A percentile compares a stretch with the other conserved stretches of the same genome.
phyloP scores from a whole-genome alignment of 495 filamentous ascomycete genomes.

The Tuber brumale region DNA sequence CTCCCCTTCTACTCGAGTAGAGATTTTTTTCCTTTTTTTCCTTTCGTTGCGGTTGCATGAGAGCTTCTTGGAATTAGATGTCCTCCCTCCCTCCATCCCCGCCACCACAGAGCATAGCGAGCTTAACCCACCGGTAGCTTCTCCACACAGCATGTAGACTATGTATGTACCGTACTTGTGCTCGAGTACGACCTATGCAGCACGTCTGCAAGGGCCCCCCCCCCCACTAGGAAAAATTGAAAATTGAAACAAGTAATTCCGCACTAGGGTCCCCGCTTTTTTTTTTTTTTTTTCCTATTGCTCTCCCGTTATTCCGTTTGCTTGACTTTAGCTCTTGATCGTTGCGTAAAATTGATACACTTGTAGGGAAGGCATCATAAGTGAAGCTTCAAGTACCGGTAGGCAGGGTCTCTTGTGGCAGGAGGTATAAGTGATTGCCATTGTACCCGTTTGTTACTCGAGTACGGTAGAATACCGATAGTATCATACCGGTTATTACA shows the following conservation, averaged over 20 bases:
- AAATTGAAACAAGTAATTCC: not conserved
- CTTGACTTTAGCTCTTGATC: not conserved
- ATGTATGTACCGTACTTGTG: too few species aligned
- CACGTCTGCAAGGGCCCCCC: not conserved
- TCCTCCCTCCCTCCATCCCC: not conserved
- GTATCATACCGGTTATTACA: too few species aligned
- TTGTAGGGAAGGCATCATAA: too few species aligned
- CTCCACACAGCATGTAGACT: not conserved
- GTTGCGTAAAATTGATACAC: not conserved
- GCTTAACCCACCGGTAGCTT: not conserved
- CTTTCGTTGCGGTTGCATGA: not conserved
- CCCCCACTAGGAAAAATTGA: not conserved
- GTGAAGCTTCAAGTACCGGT: not conserved
- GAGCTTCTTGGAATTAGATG: not conserved
- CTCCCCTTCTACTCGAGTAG: not conserved
- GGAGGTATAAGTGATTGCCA: too few species aligned
- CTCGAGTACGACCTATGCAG: too few species aligned
- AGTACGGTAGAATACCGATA: too few species aligned
- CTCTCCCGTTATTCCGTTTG: not conserved
- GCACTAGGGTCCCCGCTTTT: not conserved
- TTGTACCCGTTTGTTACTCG: too few species aligned
- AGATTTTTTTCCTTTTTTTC: not conserved
- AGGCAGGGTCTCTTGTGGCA: not conserved
- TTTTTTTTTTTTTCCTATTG: not conserved
- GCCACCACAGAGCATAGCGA: not conserved